Conservation (phyloP, 768 basidiomycete genomes). For the Mycena rosella region DNA sequence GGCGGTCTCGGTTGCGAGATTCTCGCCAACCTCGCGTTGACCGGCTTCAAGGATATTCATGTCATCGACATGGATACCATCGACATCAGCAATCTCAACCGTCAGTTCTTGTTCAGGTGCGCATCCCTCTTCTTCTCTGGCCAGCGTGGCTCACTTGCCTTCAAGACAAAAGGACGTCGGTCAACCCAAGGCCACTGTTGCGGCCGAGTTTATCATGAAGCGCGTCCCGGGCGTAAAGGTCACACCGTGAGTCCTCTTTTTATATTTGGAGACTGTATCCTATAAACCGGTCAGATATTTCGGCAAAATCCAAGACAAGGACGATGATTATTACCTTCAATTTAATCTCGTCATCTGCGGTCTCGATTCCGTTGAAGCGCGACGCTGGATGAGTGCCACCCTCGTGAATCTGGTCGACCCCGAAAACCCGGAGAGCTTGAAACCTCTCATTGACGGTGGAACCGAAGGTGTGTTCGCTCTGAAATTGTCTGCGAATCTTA, state of each 20-base stretch:
- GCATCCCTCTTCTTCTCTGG: conserved; percentile 29
- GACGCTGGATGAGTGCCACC: conserved; percentile 99
- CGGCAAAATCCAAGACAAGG: conserved; percentile 99
- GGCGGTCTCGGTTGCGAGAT: conserved; percentile 99
- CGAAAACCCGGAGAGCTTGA: conserved; percentile 93
- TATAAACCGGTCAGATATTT: conserved; percentile 72
- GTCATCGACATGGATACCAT: conserved; percentile 99
- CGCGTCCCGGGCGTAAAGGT: conserved; percentile 97
- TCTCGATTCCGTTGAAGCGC: conserved; percentile 95
- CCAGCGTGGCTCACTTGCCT: conserved; percentile 15
- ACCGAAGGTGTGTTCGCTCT: conserved; percentile 81
- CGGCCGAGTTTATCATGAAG: conserved; percentile 97
- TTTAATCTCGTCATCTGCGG: conserved; percentile 98
- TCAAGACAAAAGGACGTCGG: conserved; percentile 92
- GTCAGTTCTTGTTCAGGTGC: conserved; percentile 97
- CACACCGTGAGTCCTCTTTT: conserved; percentile 80
- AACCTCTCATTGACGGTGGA: conserved; percentile 97
- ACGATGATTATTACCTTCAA: conserved; percentile 93
- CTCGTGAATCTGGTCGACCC: conserved; percentile 94
- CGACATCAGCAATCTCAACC: conserved; percentile 98
- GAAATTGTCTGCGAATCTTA: neutral
- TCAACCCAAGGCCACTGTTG: conserved; percentile 91
- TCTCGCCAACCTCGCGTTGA: conserved; percentile 93
- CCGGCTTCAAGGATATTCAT: conserved; percentile 98
- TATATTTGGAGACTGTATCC: conserved; percentile 3